These are phyloP conservation scores for Euphorbia lathyris DNA, from an alignment of 345 rosid genomes.

Conservation along the genomic window DNA sequence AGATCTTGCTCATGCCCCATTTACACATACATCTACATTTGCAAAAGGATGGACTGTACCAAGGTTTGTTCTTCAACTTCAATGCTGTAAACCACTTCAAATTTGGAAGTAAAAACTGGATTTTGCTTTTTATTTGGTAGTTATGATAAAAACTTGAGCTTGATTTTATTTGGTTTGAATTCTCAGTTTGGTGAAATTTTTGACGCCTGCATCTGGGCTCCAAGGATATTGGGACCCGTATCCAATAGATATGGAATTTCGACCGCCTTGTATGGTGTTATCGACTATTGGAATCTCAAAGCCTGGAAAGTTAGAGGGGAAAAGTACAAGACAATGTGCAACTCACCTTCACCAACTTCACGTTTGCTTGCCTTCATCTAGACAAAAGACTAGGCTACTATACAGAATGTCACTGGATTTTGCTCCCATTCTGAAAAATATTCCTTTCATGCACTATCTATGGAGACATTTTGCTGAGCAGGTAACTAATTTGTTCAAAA, in stretches of 20 bases:
- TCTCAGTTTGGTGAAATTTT: constrained; percentile 80
- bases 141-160: neutral
- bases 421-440: constrained; percentile 72
- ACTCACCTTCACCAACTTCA: constrained; percentile 99
- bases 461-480: constrained; percentile 96
- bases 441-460: constrained; percentile 79
- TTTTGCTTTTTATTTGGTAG: neutral
- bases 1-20: constrained; percentile 98
- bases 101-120: neutral
- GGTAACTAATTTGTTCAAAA: constrained; percentile 37
- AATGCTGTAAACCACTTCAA: neutral
- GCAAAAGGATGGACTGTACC: constrained; percentile 99
- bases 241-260: constrained; percentile 97
- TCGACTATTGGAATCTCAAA: constrained; percentile 96
- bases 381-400: constrained; percentile 69
- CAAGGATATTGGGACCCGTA: constrained; percentile 99
- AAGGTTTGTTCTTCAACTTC: constrained; percentile 46
- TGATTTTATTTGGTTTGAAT: constrained; percentile 14
- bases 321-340: constrained; percentile 60
- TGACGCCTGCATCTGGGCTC: constrained; percentile 84
- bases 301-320: constrained; percentile 89
- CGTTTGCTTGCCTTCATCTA: constrained; percentile 88
- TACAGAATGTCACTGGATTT: constrained; percentile 97
- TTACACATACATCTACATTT: constrained; percentile 93
- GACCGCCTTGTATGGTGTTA: constrained; percentile 92